A percentile compares a stretch with the other conserved stretches of the same genome.
Conservation (phyloP, 2,329 filamentous ascomycete species). For the Trichoderma hamatum region DNA sequence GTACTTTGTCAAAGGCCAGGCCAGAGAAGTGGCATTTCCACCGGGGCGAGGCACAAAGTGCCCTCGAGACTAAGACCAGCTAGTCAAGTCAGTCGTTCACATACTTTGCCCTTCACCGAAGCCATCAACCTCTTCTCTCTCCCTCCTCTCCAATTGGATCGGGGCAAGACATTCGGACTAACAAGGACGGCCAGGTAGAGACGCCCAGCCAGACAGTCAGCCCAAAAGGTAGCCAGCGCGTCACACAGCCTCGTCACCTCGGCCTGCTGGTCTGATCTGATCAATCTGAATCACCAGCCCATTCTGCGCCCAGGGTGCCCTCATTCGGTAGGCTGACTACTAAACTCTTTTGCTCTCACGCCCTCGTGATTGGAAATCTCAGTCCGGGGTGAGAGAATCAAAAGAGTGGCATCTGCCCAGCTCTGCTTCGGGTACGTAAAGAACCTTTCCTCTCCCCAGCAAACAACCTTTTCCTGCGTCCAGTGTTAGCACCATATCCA, state of each 20-base stretch:
- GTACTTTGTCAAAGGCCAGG: not conserved
- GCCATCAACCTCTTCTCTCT: not conserved
- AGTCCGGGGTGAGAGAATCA: not conserved
- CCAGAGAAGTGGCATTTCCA: slow-evolving; percentile 5
- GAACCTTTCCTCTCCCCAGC: not conserved
- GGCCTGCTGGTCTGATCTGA: not conserved
- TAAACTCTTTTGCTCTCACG: not conserved
- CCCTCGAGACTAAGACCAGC: slow-evolving; percentile 13
- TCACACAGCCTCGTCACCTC: slow-evolving; percentile 10
- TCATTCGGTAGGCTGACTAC: slow-evolving; percentile 1
- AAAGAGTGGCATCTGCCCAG: not conserved
- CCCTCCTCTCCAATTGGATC: slow-evolving; percentile 14
- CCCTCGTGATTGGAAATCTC: slow-evolving; percentile 7
- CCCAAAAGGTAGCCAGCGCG: not conserved
- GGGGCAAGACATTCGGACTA: slow-evolving; percentile 7
- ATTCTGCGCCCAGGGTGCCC: not conserved
- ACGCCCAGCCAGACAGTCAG: not conserved
- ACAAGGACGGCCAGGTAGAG: slow-evolving; percentile 8
- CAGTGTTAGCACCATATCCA: not conserved
- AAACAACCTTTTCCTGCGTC: not conserved
- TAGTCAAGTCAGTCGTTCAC: slow-evolving; percentile 16
- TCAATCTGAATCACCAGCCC: not conserved
- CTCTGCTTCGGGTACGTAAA: slow-evolving; percentile 22
- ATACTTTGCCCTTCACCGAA: slow-evolving; percentile 15
- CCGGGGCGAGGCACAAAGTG: not conserved